These are phyloP conservation scores for Salix udensis DNA, from an alignment of 345 rosid species.

Conservation along the genomic window DNA sequence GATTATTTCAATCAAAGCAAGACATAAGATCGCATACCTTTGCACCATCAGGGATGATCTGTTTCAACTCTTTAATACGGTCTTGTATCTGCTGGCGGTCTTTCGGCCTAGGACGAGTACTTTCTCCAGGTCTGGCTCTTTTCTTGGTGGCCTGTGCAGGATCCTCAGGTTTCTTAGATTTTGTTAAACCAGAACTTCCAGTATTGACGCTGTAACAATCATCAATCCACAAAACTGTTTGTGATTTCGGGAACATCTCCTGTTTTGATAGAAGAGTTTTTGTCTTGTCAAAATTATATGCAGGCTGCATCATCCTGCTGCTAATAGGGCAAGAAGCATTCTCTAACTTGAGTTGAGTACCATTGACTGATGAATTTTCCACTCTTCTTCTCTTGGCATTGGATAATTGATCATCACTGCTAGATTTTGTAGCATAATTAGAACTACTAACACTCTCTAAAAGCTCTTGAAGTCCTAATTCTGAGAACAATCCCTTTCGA, in stretches of 20 bases:
- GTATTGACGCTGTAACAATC: slow-evolving; percentile 65
- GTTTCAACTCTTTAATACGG: slow-evolving; percentile 80
- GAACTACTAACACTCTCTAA: slow-evolving; percentile 39
- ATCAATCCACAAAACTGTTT: slow-evolving; percentile 65
- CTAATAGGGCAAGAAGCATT: slow-evolving; percentile 34
- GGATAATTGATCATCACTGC: slow-evolving; percentile 35
- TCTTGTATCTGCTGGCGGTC: slow-evolving; percentile 97
- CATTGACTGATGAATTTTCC: slow-evolving; percentile 36
- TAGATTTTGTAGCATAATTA: slow-evolving; percentile 26
- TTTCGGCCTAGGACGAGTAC: slow-evolving; percentile 83
- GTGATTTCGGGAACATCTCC: slow-evolving; percentile 40
- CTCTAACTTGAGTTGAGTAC: slow-evolving; percentile 22
- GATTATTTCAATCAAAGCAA: slow-evolving; percentile 8
- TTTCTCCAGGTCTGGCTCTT: slow-evolving; percentile 82
- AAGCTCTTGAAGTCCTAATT: slow-evolving; percentile 65
- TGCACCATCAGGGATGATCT: slow-evolving; percentile 72
- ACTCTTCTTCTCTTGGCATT: slow-evolving; percentile 46
- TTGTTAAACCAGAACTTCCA: slow-evolving; percentile 26
- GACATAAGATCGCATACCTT: slow-evolving; percentile 50
- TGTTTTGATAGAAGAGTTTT: slow-evolving; percentile 20
- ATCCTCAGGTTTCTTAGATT: slow-evolving; percentile 49
- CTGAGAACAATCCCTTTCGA: slow-evolving; percentile 69
- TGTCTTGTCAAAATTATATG: slow-evolving; percentile 22
- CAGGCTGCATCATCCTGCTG: slow-evolving; percentile 23
- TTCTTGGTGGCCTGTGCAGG: slow-evolving; percentile 49